Evolutionary conservation across 169 alveolate genomes (phyloP), one percentile per base, ranked within the genome.

Genomic region (Babesia bigemina): DNA sequence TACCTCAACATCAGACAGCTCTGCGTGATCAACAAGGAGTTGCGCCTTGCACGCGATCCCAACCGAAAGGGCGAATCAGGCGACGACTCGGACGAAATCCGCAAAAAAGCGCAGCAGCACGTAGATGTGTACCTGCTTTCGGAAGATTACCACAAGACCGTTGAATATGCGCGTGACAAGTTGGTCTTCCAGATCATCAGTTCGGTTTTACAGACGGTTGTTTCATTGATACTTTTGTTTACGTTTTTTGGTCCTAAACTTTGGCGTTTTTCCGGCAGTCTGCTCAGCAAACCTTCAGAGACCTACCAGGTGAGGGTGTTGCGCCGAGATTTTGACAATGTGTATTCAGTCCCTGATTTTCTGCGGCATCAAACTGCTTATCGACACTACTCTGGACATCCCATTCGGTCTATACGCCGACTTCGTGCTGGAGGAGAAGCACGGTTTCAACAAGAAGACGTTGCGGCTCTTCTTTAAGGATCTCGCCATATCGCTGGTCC

Each of bases 371-470:
- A 78, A 69, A 28, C 13, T 76, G 44, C 63, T 86, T 13, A 13
- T 86, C 12, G 89, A 84, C 69, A 75, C 88, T 45, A 22, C 70
- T 24, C 33, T 86, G 21, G 91, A 81, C 33, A 56, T 92, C 52
- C 96, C 96, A 29, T 88, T 87, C 76, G 75, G 82, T 33, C 79
- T 73, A 7, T 95, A 94, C 87, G 61, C 90, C 67, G 94, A 93
- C 73, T 94, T 94, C 85, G 94, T 91, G 17, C 70, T 94, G 36
- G 97, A 95, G 79, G 95, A 94, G 69, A 86, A 90, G 70, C 95
- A 93, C 77, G 97, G 97, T 0, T 94, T 94, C 75, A 95, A 94
- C 75, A 91, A 92, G 85, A 92, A 90, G 63, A 93, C 97, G 10
- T 29, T 71, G 47, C 82, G 77, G 29, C 84, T 91, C 17, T 92